Conservation (phyloP, 2,329 filamentous ascomycete species). For the Sarocladium oryzae region DNA sequence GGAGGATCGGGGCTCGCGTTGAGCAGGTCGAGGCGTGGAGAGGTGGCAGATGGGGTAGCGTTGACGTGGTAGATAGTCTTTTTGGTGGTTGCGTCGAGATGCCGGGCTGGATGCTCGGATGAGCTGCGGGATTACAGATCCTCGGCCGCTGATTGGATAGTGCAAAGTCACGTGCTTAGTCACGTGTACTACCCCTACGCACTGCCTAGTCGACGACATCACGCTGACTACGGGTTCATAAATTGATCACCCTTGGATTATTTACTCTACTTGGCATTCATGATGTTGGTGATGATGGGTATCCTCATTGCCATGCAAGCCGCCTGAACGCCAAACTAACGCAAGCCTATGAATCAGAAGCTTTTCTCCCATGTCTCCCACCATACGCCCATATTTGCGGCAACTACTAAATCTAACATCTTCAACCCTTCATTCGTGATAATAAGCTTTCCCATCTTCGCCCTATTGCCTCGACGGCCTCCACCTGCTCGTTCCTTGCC, state of each 20-base stretch:
- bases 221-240: neutral
- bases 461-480: conserved; percentile 75
- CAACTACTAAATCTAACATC: conserved; percentile 90
- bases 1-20: neutral
- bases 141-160: conserved; percentile 12
- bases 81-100: conserved; percentile 8
- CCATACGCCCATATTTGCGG: conserved; percentile 88
- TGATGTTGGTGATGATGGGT: neutral
- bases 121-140: conserved; percentile 15
- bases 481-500: conserved; percentile 82
- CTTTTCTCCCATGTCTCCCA: conserved; percentile 76
- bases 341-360: conserved; percentile 19
- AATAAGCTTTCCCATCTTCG: conserved; percentile 90
- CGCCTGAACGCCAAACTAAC: neutral
- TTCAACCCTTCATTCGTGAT: conserved; percentile 84
- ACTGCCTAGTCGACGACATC: neutral
- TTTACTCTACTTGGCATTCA: neutral
- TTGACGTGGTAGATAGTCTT: conserved; percentile 12
- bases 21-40: neutral
- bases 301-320: neutral
- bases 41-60: neutral
- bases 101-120: conserved; percentile 3
- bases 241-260: too few species aligned
- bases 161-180: conserved; percentile 12
- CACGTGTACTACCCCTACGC: too few species aligned